Base-by-base conservation (phyloP, 1,284 basidiomycete species). In the Inonotus hispidus region DNA sequence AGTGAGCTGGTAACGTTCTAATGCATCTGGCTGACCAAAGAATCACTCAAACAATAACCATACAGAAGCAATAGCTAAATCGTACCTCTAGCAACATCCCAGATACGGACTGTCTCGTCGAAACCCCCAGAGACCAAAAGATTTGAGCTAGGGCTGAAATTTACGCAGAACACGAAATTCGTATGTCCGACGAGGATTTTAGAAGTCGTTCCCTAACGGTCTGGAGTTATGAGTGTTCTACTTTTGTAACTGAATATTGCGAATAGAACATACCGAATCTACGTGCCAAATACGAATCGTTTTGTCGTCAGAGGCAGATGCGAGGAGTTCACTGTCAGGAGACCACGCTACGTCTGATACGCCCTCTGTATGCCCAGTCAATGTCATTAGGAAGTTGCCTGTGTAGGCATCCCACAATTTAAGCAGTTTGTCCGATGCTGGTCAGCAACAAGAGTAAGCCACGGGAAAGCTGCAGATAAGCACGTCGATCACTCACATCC, bases 61-160 rank as follows among this genome's bases (percentile, higher is more conserved):
- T 14, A 46, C 41, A 25, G 27, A 21, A 53, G 10, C 19, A n/a
- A 55, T 10, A 56, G 6, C 29, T 19, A 45, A 62, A 52, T 6
- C 75, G n/a, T 64, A 91, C 92, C 92, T 81, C 87, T 79, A 35
- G 88, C 84, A n/a, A 96, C 87, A 71, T 98, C 95, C 96, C 96
- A 99, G 2, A 98, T 80, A 43, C 93, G 84, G 7, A 98, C 92
- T 10, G 92, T 93, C 77, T 99, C 96, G 68, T 99, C 96, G 68
- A 93, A 96, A 0, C 90, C 89, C 14, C 95, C 96, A 25, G 92
- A 95, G 11, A 91, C 95, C 38, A 98, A 77, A 37, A 99, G 76
- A 70, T 94, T 96, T 0, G 90, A 89, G 65, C 87, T 83, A 0
- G 93, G 94, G 68, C 92, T 95, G 74, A 90, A 98, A 65, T 93